Evolutionary conservation across 164 flowering plant genomes (phyloP).

Genomic region (Sextonia rubra): DNA sequence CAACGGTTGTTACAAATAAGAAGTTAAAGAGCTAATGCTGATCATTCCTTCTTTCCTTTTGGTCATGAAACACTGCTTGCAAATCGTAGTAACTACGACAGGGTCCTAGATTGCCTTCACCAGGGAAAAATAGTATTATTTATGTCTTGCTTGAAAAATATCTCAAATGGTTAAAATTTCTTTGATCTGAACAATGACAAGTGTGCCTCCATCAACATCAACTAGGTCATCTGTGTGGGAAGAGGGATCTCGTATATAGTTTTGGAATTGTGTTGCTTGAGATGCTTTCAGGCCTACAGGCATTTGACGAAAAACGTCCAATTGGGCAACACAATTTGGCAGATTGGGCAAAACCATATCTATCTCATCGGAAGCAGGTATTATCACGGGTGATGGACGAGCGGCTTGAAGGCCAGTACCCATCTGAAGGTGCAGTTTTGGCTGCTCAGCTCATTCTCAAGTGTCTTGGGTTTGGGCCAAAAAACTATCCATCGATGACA

Average conservation of each 20-base stretch:
- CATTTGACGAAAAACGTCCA: constrained; percentile 64
- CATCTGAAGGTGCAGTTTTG: constrained; percentile 41
- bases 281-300: constrained; percentile 65
- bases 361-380: constrained; percentile 43
- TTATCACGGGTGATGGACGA: constrained; percentile 43
- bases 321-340: constrained; percentile 45
- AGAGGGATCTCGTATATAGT: constrained; percentile 83
- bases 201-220: neutral
- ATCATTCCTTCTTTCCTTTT: too few species aligned
- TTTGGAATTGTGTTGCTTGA: constrained; percentile 84
- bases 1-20: too few species aligned
- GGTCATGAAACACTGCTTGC: too few species aligned
- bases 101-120: too few species aligned
- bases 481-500: constrained; percentile 68
- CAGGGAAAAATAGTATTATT: too few species aligned
- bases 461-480: constrained; percentile 55
- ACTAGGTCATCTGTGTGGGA: constrained; percentile 81
- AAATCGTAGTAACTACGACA: too few species aligned
- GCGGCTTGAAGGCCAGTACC: constrained; percentile 52
- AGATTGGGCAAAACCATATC: constrained; percentile 66
- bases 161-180: neutral
- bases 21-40: too few species aligned
- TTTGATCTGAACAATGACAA: neutral
- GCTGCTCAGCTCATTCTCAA: constrained; percentile 56
- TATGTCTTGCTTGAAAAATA: neutral